Evolutionary conservation across 225 moss, liverwort and hornwort species (phyloP).

Genomic region (Rhytidiadelphus loreus): DNA sequence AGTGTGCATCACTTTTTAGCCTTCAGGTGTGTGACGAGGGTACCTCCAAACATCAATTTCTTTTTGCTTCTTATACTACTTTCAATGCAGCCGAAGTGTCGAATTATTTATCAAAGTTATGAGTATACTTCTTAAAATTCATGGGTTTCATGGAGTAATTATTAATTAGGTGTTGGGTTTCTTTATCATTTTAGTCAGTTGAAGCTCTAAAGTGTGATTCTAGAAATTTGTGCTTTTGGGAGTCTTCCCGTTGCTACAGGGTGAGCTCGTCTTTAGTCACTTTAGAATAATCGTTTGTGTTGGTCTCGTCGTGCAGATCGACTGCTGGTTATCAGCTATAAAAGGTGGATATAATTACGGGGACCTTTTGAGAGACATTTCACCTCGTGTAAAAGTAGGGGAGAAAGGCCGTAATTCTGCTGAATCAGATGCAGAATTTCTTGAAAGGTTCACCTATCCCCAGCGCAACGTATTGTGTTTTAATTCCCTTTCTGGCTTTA

Average conservation of each 20-base stretch:
- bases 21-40: slow-evolving; percentile 45
- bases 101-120: not conserved
- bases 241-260: not conserved
- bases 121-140: not conserved
- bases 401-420: slow-evolving; percentile 39
- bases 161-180: not conserved
- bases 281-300: not conserved
- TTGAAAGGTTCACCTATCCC: slow-evolving; percentile 10
- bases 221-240: not conserved
- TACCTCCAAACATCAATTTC: not conserved
- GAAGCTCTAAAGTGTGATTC: not conserved
- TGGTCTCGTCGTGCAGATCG: slow-evolving; percentile 42
- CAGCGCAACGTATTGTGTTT: not conserved
- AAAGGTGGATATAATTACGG: slow-evolving; percentile 51
- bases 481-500: not conserved
- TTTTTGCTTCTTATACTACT: not conserved
- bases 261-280: not conserved
- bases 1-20: slow-evolving; percentile 65
- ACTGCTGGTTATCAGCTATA: slow-evolving; percentile 80
- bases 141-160: not conserved
- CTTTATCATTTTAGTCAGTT: not conserved
- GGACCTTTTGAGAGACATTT: slow-evolving; percentile 36
- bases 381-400: slow-evolving; percentile 40
- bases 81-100: not conserved
- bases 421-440: slow-evolving; percentile 43